phyloP scores from a whole-genome alignment of 192 early-diverging fungal genomes.

The Paraglomus brasilianum region DNA sequence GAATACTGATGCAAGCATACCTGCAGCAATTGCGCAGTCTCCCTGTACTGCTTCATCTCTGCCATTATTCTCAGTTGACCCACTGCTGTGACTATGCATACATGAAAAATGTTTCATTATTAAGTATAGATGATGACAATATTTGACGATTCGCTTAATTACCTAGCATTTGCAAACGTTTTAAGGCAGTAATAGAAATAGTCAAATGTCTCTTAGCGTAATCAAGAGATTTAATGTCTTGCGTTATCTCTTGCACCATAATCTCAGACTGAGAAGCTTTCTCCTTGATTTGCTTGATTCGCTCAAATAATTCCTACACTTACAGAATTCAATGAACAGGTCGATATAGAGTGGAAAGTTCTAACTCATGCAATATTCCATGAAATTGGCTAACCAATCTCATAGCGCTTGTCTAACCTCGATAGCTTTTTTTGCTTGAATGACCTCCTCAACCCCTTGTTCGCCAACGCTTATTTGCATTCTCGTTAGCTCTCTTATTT shows the following conservation, averaged over 20 bases:
- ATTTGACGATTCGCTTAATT: slow-evolving; percentile 10
- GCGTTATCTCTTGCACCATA: slow-evolving; percentile 92
- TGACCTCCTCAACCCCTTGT: slow-evolving; percentile 62
- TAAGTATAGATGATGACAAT: not conserved
- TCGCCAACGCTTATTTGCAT: slow-evolving; percentile 63
- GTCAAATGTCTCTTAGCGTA: slow-evolving; percentile 91
- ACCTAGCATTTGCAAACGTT: slow-evolving; percentile 88
- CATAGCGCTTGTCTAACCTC: slow-evolving; percentile 45
- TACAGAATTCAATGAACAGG: not conserved
- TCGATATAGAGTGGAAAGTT: not conserved
- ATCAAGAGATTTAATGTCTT: slow-evolving; percentile 94
- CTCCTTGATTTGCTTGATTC: slow-evolving; percentile 80
- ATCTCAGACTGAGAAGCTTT: slow-evolving; percentile 83
- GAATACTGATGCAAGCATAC: slow-evolving; percentile 36
- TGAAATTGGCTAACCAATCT: slow-evolving; percentile 5
- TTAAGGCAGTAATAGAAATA: slow-evolving; percentile 73
- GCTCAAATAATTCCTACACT: slow-evolving; percentile 68
- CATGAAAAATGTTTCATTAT: not conserved
- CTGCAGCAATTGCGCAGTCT: slow-evolving; percentile 76
- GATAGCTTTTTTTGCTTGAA: slow-evolving; percentile 73
- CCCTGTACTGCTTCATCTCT: slow-evolving; percentile 69
- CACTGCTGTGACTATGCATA: slow-evolving; percentile 60
- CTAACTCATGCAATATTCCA: not conserved
- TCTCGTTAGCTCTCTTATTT: slow-evolving; percentile 71
- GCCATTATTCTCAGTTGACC: slow-evolving; percentile 70